Evolutionary conservation across 2,329 filamentous ascomycete genomes (phyloP).

Genomic region (Alternaria conjuncta): DNA sequence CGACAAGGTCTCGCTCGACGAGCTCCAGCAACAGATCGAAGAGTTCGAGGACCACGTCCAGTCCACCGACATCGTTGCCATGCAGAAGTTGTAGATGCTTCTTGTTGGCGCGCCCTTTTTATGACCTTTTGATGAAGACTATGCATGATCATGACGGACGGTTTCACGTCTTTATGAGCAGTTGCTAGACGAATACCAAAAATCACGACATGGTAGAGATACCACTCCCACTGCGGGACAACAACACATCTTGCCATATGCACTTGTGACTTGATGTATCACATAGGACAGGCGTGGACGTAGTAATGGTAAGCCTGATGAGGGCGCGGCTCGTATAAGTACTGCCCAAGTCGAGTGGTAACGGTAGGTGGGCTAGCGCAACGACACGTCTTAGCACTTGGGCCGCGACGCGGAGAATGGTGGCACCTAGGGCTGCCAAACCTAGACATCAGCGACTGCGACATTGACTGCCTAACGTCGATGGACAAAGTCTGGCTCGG

Average conservation of each 20-base stretch:
- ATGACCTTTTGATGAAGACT: conserved; percentile 22
- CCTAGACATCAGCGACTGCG: not conserved
- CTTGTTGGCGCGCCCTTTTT: conserved; percentile 6
- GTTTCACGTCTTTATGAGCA: conserved; percentile 44
- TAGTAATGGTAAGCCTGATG: not conserved
- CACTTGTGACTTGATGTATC: conserved; percentile 1
- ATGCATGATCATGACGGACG: conserved; percentile 32
- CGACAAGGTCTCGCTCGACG: conserved; percentile 87
- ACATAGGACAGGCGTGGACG: not conserved
- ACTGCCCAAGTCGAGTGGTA: not conserved
- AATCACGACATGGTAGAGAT: conserved; percentile 34
- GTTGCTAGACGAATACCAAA: conserved; percentile 34
- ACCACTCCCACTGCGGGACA: conserved; percentile 26
- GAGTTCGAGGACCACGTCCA: conserved; percentile 95
- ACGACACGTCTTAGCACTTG: not conserved
- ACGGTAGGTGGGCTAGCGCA: not conserved
- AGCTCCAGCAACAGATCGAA: conserved; percentile 85
- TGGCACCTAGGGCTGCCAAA: not conserved
- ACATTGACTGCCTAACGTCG: not conserved
- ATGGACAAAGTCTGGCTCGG: not conserved
- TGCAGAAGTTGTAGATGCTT: conserved; percentile 51
- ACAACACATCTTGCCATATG: conserved; percentile 12
- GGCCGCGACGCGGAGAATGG: not conserved
- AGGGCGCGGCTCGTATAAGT: not conserved
- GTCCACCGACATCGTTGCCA: conserved; percentile 83